Conservation (phyloP, 768 basidiomycete species). For the Steccherinum ochraceum region DNA sequence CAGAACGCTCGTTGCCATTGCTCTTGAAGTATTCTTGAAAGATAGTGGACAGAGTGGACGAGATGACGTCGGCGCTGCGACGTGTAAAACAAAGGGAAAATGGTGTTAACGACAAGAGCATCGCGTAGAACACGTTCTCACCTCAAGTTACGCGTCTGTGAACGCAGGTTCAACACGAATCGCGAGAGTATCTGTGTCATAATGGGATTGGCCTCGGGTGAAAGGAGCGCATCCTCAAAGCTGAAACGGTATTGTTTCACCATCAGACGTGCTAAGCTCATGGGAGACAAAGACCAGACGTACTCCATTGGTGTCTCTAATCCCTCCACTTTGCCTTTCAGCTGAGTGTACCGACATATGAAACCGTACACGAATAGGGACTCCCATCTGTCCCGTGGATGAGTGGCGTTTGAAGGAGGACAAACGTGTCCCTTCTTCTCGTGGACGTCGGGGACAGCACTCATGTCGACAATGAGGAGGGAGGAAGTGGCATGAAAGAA, state of each 20-base stretch:
- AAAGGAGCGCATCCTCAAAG: slow-evolving; percentile 74
- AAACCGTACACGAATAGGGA: slow-evolving; percentile 81
- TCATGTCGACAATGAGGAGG: slow-evolving; percentile 27
- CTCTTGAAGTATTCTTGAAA: slow-evolving; percentile 69
- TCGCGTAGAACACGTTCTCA: slow-evolving; percentile 38
- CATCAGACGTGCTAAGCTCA: slow-evolving; percentile 17
- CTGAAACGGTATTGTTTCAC: slow-evolving; percentile 31
- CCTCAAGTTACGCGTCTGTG: slow-evolving; percentile 89
- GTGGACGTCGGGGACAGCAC: slow-evolving; percentile 17
- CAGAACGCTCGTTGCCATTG: slow-evolving; percentile 63
- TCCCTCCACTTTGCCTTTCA: slow-evolving; percentile 72
- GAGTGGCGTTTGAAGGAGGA: slow-evolving; percentile 54
- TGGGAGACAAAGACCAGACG: slow-evolving; percentile 33
- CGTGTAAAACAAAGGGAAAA: slow-evolving; percentile 28
- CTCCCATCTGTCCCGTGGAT: slow-evolving; percentile 84
- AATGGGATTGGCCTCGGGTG: slow-evolving; percentile 64
- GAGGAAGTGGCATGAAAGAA: slow-evolving; percentile 19
- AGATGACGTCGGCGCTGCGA: slow-evolving; percentile 74
- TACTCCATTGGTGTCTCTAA: slow-evolving; percentile 81
- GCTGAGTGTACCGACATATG: slow-evolving; percentile 74
- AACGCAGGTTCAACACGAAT: slow-evolving; percentile 78
- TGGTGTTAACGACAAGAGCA: slow-evolving; percentile 23
- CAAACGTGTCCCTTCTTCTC: slow-evolving; percentile 49
- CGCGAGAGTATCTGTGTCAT: slow-evolving; percentile 66
- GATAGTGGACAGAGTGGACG: slow-evolving; percentile 61